A percentile compares a stretch with the other conserved stretches of the same genome.
These are phyloP conservation scores for Lentinula edodes DNA, from an alignment of 768 basidiomycete species.

Conservation along the genomic window DNA sequence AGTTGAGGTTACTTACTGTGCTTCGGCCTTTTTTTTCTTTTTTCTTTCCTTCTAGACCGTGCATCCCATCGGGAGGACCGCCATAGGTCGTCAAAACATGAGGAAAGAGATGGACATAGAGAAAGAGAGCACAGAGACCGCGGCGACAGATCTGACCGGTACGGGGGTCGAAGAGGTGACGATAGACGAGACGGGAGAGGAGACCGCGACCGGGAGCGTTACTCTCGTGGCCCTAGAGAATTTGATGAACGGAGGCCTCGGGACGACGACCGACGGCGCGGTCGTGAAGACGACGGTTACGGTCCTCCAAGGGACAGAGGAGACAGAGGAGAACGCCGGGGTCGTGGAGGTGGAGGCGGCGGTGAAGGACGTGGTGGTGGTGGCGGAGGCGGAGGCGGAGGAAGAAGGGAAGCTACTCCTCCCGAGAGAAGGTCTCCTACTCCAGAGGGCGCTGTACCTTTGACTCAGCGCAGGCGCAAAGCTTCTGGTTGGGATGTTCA, in stretches of 20 bases:
- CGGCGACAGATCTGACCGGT: conserved; percentile 17
- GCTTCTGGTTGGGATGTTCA: conserved; percentile 96
- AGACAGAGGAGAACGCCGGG: conserved; percentile 33
- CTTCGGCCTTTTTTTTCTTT: conserved; percentile 33
- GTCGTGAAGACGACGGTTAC: conserved; percentile 34
- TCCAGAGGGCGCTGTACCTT: conserved; percentile 73
- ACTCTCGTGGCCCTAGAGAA: conserved; percentile 38
- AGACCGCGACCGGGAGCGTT: conserved; percentile 34
- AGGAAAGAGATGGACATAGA: conserved; percentile 36
- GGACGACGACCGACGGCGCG: conserved; percentile 46
- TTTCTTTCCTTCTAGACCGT: conserved; percentile 41
- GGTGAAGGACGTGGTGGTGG: conserved; percentile 29
- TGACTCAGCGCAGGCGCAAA: conserved; percentile 84
- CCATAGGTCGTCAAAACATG: conserved; percentile 63
- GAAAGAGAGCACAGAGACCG: conserved; percentile 25
- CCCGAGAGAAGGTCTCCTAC: conserved; percentile 86
- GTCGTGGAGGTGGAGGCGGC: conserved; percentile 35
- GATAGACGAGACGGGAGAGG: conserved; percentile 13
- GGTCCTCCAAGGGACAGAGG: conserved; percentile 24
- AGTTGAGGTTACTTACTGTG: conserved; percentile 41
- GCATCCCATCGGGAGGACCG: conserved; percentile 59
- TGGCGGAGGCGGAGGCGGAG: conserved; percentile 26
- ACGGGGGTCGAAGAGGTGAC: conserved; percentile 23
- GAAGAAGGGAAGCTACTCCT: conserved; percentile 25
- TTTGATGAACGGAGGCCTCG: conserved; percentile 39